Percentiles rank a stretch among this genome's conserved stretches.
These are phyloP conservation scores for Ogataea hybrid DNA, from an alignment of 1,139 yeast genomes.

Conservation along the genomic window DNA sequence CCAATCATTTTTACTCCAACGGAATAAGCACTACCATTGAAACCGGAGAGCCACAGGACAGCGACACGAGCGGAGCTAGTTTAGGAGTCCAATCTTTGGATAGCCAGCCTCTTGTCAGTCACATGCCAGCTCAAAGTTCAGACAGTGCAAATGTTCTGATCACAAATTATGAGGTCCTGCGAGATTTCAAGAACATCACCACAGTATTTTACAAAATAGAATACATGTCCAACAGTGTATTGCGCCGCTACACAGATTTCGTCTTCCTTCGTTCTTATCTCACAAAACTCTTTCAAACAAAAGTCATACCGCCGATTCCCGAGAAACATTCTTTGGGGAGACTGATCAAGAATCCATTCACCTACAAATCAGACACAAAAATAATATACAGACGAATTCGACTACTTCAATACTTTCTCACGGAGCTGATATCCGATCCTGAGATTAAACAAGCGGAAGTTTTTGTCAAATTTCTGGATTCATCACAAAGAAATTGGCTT, in stretches of 20 bases:
- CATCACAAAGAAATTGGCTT: constrained; percentile 28
- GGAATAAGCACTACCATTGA: constrained; percentile 30
- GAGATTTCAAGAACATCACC: constrained; percentile 24
- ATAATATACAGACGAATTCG: constrained; percentile 31
- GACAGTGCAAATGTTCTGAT: constrained; percentile 1
- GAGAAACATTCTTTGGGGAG: constrained; percentile 50
- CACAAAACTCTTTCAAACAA: constrained; percentile 46
- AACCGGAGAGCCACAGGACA: not conserved
- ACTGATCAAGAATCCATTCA: constrained; percentile 30
- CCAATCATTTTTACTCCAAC: constrained; percentile 39
- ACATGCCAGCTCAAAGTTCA: not conserved
- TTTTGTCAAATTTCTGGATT: constrained; percentile 30
- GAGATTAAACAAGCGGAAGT: constrained; percentile 24
- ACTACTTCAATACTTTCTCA: constrained; percentile 28
- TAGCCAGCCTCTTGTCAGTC: not conserved
- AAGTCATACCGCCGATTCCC: constrained; percentile 56
- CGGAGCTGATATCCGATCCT: constrained; percentile 19
- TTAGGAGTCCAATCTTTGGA: constrained; percentile 1
- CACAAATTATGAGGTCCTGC: constrained; percentile 19
- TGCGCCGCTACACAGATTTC: constrained; percentile 54
- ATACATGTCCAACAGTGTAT: constrained; percentile 13
- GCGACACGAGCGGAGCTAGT: not conserved
- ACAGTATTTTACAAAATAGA: constrained; percentile 32
- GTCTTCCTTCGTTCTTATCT: constrained; percentile 48
- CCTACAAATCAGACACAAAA: constrained; percentile 28